These are phyloP conservation scores for Posidonia australis DNA, from an alignment of 106 monocot species.

Conservation along the genomic window DNA sequence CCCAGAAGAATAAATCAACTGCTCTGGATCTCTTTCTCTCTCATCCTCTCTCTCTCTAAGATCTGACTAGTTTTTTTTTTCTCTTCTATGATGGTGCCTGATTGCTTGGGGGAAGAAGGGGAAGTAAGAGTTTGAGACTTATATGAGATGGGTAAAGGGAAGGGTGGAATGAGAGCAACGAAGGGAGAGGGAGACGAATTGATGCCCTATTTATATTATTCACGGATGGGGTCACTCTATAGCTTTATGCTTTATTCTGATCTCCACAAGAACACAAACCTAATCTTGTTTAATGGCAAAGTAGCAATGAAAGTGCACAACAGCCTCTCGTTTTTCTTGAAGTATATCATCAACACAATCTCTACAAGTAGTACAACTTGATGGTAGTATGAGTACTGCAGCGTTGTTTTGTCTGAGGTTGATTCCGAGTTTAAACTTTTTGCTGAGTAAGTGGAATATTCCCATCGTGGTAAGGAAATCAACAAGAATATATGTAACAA, in stretches of 20 bases:
- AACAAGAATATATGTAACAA: not conserved
- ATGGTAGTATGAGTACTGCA: not conserved
- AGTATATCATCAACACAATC: not conserved
- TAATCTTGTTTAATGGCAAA: not conserved
- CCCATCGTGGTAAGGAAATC: not conserved
- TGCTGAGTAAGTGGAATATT: not conserved
- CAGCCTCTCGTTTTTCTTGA: not conserved
- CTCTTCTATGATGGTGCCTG: not conserved
- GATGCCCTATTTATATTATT: conserved; percentile 6
- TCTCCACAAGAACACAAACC: conserved; percentile 4
- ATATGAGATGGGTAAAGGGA: not conserved
- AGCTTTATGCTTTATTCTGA: not conserved
- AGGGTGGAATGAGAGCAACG: not conserved
- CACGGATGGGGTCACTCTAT: not conserved
- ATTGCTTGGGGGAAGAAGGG: not conserved
- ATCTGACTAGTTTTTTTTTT: not conserved
- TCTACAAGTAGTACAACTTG: not conserved
- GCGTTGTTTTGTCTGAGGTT: not conserved
- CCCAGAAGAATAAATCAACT: not conserved
- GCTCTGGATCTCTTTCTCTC: not conserved
- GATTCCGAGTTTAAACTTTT: not conserved
- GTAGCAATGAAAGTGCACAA: not conserved
- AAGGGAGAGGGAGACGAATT: not conserved
- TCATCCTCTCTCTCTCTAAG: not conserved
- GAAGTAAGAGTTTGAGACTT: not conserved